Conservation (phyloP, 371 early-diverging fungal species). For the Mucor indicus region DNA sequence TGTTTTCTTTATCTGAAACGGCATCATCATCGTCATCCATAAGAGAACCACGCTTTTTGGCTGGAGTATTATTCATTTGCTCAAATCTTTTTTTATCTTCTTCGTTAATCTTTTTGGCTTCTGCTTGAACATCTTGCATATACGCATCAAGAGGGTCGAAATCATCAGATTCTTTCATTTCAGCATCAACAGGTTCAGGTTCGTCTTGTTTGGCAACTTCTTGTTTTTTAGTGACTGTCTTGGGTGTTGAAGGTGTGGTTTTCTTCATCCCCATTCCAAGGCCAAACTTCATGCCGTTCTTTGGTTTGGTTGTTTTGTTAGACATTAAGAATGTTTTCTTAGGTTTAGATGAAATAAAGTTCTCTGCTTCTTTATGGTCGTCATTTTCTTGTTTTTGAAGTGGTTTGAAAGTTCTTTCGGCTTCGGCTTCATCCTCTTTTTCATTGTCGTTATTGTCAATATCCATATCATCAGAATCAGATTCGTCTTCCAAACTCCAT, state of each 20-base stretch:
- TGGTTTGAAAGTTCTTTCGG: constrained; percentile 32
- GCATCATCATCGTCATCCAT: constrained; percentile 17
- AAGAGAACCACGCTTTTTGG: constrained; percentile 6
- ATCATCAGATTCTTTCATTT: constrained; percentile 27
- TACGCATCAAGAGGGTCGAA: constrained; percentile 82
- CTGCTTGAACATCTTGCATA: constrained; percentile 79
- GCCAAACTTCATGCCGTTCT: constrained; percentile 40
- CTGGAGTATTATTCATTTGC: constrained; percentile 16
- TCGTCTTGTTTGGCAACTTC: constrained; percentile 3
- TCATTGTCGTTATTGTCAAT: constrained; percentile 9
- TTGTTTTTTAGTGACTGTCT: constrained; percentile 12
- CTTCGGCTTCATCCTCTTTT: constrained; percentile 7
- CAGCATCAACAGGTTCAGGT: constrained; percentile 2
- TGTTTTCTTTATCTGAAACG: constrained; percentile 2
- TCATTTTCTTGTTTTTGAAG: constrained; percentile 21
- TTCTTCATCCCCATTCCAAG: constrained; percentile 25
- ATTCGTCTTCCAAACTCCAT: constrained; percentile 25
- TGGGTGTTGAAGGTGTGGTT: constrained; percentile 6
- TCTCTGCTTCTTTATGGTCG: constrained; percentile 15
- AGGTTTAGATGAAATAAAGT: constrained; percentile 15
- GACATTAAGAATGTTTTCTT: constrained; percentile 16
- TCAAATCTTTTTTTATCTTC: constrained; percentile 51
- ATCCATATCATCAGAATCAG: constrained; percentile 22
- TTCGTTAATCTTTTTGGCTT: constrained; percentile 69
- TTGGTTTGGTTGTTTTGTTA: constrained; percentile 22